Percentiles rank a stretch among this genome's conserved stretches.
Conservation (phyloP, 768 basidiomycete species). For the Termitomyces eurrhizus region DNA sequence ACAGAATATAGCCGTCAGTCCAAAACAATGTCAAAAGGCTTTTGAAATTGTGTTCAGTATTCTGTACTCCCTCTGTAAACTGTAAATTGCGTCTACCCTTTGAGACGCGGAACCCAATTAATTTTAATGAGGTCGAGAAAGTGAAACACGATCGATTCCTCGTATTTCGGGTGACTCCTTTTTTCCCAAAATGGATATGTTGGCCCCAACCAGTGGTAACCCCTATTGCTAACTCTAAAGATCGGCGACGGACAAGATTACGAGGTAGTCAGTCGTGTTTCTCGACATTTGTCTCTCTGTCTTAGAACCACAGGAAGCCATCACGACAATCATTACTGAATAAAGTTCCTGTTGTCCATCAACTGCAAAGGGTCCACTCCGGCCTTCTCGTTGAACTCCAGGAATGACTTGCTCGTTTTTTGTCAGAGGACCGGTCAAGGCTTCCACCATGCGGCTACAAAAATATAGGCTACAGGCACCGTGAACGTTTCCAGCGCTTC, state of each 20-base stretch:
- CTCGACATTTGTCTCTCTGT: neutral
- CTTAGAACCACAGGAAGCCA: neutral
- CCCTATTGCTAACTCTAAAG: slow-evolving; percentile 29
- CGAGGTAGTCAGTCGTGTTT: neutral
- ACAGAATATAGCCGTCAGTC: slow-evolving; percentile 15
- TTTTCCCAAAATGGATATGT: slow-evolving; percentile 32
- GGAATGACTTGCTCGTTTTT: neutral
- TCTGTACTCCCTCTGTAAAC: neutral
- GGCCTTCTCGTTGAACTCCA: neutral
- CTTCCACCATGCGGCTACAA: neutral
- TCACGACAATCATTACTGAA: slow-evolving; percentile 1
- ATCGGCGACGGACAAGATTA: slow-evolving; percentile 10
- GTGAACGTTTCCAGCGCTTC: neutral
- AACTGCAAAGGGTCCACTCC: neutral
- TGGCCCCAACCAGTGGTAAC: slow-evolving; percentile 40
- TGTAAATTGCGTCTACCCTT: neutral
- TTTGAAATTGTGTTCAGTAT: neutral
- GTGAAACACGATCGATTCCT: slow-evolving; percentile 49
- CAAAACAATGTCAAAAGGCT: slow-evolving; percentile 1
- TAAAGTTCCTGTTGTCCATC: slow-evolving; percentile 7
- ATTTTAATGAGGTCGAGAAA: slow-evolving; percentile 17
- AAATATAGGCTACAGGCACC: neutral
- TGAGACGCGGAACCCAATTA: neutral
- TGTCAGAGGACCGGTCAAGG: neutral
- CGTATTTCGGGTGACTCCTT: slow-evolving; percentile 21